Base-by-base conservation (phyloP, 257 asterid genomes). In the Capsicum pubescens region DNA sequence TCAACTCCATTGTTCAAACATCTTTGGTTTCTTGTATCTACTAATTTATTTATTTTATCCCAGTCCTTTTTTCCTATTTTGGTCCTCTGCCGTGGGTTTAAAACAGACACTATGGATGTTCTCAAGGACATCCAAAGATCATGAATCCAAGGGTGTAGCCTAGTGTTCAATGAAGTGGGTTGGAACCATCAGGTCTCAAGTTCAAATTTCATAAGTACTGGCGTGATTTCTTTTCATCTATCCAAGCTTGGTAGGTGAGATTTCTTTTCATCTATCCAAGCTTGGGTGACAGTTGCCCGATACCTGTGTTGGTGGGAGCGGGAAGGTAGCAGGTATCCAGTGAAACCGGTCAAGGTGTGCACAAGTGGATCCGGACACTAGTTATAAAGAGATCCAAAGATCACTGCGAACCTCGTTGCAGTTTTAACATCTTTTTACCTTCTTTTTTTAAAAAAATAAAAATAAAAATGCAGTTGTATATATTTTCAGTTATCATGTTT, bases 61-160 rank as follows among this genome's bases (percentile, higher is more conserved):
- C 32, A 70, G 9, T 17, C 9, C 7, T 9, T 9, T 9, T 44
- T 9, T n/a, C 57, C 35, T 70, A 17, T 9, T 44, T 44, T 69
- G 35, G 21, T 42, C 79, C 17, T 44, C 26, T 44, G 15, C 35
- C 16, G 5, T 44, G 57, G 57, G 79, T 44, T 70, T 44, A 44
- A 3, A 36, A 39, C 54, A 15, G 21, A 35, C 54, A 8, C 8
- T 68, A 68, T 68, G 54, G 14, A 68, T 68, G 16, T 70, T 44
- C 79, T 70, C 36, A 70, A 68, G 3, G 79, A 70, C 44, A 70
- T 59, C 32, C 56, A 70, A 9, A 70, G 77, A 16, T 36, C 48
- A 66, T 2, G 19, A 6, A 13, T n/a, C 48, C 48, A 35, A 35
- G 74, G 48, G 50, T 36, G 52, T 35, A 17, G 19, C 21, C 21